Evolutionary conservation across 495 filamentous ascomycete genomes (phyloP).

Genomic region (Aspergillus bertholletiae): DNA sequence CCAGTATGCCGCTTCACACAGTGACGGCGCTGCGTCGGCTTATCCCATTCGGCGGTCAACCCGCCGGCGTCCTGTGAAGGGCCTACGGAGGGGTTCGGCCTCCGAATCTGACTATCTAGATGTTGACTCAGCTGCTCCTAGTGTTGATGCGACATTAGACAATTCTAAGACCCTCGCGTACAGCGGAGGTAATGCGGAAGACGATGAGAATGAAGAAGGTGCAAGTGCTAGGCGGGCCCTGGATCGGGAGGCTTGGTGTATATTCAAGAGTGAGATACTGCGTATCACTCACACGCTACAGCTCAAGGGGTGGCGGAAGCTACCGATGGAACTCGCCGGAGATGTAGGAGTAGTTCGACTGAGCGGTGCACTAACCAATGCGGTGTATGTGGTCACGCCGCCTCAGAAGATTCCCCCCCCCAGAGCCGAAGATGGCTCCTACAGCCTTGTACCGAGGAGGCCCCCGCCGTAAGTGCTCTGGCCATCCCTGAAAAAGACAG

Average conservation of each 20-base stretch:
- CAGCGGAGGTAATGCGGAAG: constrained; percentile 53
- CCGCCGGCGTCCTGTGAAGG: constrained; percentile 29
- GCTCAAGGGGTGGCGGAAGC: constrained; percentile 83
- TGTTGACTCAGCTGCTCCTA: constrained; percentile 65
- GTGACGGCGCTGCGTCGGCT: constrained; percentile 27
- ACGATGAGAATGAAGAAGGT: constrained; percentile 34
- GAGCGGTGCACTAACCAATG: constrained; percentile 92
- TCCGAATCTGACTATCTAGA: constrained; percentile 83
- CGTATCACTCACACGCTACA: constrained; percentile 83
- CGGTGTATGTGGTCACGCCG: constrained; percentile 89
- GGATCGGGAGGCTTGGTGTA: constrained; percentile 68
- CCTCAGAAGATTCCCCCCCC: constrained; percentile 53
- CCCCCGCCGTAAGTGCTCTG: constrained; percentile 49
- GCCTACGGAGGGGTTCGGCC: constrained; percentile 41
- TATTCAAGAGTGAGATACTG: constrained; percentile 88
- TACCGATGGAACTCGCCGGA: constrained; percentile 65
- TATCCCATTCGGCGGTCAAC: constrained; percentile 30
- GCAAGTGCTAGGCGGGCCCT: constrained; percentile 46
- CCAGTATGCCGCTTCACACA: constrained; percentile 45
- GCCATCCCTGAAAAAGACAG: background rate
- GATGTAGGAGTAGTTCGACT: constrained; percentile 81
- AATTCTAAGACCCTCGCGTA: constrained; percentile 86
- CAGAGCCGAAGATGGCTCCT: constrained; percentile 33
- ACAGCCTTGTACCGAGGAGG: constrained; percentile 37
- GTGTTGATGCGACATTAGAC: constrained; percentile 76